Percentiles rank a stretch among this genome's conserved stretches.
These are phyloP conservation scores for Bondarzewia mesenterica DNA, from an alignment of 1,284 basidiomycete species.

Conservation along the genomic window DNA sequence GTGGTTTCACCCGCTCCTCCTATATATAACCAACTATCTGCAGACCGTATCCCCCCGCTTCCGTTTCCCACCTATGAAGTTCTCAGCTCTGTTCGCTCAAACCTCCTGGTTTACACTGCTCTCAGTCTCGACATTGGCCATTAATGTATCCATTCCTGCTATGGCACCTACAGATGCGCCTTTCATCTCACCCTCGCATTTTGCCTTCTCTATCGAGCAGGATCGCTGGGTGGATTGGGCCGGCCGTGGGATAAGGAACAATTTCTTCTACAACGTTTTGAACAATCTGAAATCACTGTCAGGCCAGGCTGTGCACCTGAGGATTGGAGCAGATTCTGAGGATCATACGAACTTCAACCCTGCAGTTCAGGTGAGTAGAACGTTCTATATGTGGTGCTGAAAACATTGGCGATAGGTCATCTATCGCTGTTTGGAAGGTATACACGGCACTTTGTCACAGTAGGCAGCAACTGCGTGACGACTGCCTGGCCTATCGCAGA, in stretches of 20 bases:
- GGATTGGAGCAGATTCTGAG: slow-evolving; percentile 58
- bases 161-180: slow-evolving; percentile 17
- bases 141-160: slow-evolving; percentile 6
- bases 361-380: slow-evolving; percentile 31
- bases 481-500: no score
- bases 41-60: not conserved
- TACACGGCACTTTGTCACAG: no score
- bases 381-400: no score
- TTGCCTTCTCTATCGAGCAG: slow-evolving; percentile 64
- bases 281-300: slow-evolving; percentile 46
- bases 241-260: slow-evolving; percentile 39
- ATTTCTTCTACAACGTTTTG: slow-evolving; percentile 50
- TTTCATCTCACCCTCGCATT: slow-evolving; percentile 33
- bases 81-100: not conserved
- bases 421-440: no score
- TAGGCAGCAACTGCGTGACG: no score
- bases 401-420: no score
- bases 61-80: not conserved
- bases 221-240: slow-evolving; percentile 61
- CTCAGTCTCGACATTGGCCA: not conserved
- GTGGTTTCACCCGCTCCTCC: not conserved
- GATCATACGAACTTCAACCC: slow-evolving; percentile 50
- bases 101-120: not conserved
- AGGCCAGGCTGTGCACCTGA: slow-evolving; percentile 46
- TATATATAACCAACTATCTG: not conserved